Percentiles rank a stretch among this genome's conserved stretches.
phyloP scores from a whole-genome alignment of 768 basidiomycete genomes.

The Leccinum aurantiacum region DNA sequence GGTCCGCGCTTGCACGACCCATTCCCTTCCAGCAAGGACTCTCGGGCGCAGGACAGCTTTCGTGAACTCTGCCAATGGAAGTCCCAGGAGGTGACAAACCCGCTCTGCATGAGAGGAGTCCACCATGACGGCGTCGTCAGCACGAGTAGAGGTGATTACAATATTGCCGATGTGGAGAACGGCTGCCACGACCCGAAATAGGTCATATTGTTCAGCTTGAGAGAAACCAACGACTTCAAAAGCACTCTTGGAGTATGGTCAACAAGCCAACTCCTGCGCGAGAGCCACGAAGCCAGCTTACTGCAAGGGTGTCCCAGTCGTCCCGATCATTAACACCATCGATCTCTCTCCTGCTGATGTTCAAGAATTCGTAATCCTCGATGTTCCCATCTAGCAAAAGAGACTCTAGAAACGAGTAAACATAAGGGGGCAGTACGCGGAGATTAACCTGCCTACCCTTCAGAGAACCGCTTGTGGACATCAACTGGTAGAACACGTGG shows the following conservation, averaged over 20 bases:
- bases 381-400: slow-evolving; percentile 72
- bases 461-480: slow-evolving; percentile 71
- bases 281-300: slow-evolving; percentile 28
- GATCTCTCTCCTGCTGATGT: slow-evolving; percentile 86
- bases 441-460: slow-evolving; percentile 50
- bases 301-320: slow-evolving; percentile 83
- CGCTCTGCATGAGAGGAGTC: slow-evolving; percentile 84
- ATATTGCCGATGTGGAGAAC: slow-evolving; percentile 97
- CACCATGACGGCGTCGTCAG: slow-evolving; percentile 76
- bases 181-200: slow-evolving; percentile 92
- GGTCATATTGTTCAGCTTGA: slow-evolving; percentile 78
- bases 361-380: slow-evolving; percentile 88
- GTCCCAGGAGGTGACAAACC: slow-evolving; percentile 88
- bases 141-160: slow-evolving; percentile 69
- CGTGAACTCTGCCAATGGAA: slow-evolving; percentile 84
- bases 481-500: slow-evolving; percentile 95
- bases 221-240: slow-evolving; percentile 90
- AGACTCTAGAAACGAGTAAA: slow-evolving; percentile 46
- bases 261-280: slow-evolving; percentile 2
- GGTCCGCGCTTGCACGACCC: slow-evolving; percentile 93
- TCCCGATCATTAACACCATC: slow-evolving; percentile 91
- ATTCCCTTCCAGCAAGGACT: slow-evolving; percentile 92
- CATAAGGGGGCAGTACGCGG: slow-evolving; percentile 4
- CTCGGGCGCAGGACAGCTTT: slow-evolving; percentile 87
- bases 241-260: slow-evolving; percentile 52